Base-by-base conservation (phyloP, 192 early-diverging fungal genomes). In the Backusella westeae region DNA sequence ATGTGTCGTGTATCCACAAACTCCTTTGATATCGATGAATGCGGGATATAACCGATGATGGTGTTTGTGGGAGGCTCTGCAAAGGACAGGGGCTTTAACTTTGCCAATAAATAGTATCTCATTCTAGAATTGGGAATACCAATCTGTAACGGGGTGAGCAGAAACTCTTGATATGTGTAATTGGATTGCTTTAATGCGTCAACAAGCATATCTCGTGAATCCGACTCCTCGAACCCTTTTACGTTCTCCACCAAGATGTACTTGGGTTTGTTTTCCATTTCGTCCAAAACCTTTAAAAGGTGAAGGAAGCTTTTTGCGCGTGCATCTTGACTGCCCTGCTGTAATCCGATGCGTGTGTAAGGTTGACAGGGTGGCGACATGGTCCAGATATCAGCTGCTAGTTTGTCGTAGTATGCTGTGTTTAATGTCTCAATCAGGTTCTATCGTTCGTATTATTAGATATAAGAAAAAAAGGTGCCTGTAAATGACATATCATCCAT, bases 281-380 rank as follows among this genome's bases (percentile, higher is more conserved):
- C 85, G 15, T 77, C 84, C 7, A 95, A 75, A 15, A 93, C 82
- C 34, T 91, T 83, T 76, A 94, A 85, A 10, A 95, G 74, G 44
- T 92, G 90, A 10, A 95, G 83, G 74, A 94, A 94, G 52, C 90
- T 91, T 72, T 92, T 91, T 5, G 94, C 86, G 1, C 94, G 87
- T 23, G 76, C 75, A 82, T 95, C 94, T 39, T 88, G 85, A 10
- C 91, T 93, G 19, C 91, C 94, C 77, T 86, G 85, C 53, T 92
- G 87, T 46, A 88, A 81, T 17, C 94, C 94, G 66, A 88, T 89
- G 35, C 92, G 85, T 9, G 93, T 94, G 73, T 94, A 84, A 23
- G 92, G 94, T 79, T 95, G 93, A 83, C 93, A 94, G 7, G 92
- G 94, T 75, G 93, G 94, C 14, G 92, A 93, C 91, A 95, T 90